A percentile compares a stretch with the other conserved stretches of the same genome.
phyloP scores from a whole-genome alignment of 2,329 filamentous ascomycete species.

The Aurifilum marmelostoma region DNA sequence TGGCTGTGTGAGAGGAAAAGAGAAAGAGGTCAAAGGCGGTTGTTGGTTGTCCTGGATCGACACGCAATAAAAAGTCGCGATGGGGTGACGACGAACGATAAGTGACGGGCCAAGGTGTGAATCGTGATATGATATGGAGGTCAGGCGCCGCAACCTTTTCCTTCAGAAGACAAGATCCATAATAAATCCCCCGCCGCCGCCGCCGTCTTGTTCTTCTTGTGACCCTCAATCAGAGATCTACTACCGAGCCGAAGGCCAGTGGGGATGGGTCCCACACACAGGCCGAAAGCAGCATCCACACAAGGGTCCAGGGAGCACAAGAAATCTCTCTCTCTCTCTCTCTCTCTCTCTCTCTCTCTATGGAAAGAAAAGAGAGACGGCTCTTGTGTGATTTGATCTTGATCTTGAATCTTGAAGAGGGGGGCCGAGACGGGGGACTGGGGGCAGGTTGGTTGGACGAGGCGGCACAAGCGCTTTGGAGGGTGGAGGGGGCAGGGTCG shows the following conservation, averaged over 20 bases:
- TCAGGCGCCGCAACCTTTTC: constrained; percentile 23
- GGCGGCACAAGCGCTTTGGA: constrained; percentile 14
- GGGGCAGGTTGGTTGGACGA: background rate
- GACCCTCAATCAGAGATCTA: background rate
- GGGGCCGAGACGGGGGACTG: background rate
- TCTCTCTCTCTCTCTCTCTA: too few relatives aligned
- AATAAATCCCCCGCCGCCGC: constrained; percentile 1
- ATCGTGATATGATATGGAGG: background rate
- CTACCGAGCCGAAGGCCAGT: background rate
- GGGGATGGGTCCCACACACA: too few relatives aligned
- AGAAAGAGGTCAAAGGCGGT: background rate
- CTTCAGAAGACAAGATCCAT: constrained; percentile 25
- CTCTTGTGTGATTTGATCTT: background rate
- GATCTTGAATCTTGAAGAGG: background rate
- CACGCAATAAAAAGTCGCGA: constrained; percentile 8
- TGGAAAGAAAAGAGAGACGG: background rate
- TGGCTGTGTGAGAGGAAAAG: background rate
- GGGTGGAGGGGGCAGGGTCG: background rate
- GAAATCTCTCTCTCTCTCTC: background rate
- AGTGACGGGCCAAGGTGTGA: too few relatives aligned
- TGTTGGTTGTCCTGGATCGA: background rate
- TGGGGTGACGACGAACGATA: constrained; percentile 22
- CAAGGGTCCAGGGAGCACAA: background rate
- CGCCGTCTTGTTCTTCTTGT: background rate
- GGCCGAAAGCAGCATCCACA: constrained; percentile 1